Conservation (phyloP, 345 rosid species). For the Carallia pectinifolia region DNA sequence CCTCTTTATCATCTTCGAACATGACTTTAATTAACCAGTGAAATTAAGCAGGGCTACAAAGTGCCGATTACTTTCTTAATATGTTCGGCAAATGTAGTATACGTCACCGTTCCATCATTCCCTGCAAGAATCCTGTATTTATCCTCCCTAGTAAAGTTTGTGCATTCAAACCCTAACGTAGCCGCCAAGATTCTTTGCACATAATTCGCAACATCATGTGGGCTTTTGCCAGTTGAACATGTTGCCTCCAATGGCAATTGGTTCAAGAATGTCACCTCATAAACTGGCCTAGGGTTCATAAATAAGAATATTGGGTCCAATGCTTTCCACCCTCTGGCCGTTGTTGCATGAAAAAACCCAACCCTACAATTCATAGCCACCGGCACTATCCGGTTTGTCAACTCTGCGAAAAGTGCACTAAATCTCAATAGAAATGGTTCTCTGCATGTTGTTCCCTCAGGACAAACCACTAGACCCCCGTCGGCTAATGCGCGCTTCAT, state of each 20-base stretch:
- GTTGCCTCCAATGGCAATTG: conserved; percentile 79
- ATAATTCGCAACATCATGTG: conserved; percentile 85
- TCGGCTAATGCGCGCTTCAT: conserved; percentile 53
- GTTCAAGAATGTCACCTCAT: conserved; percentile 88
- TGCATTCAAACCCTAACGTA: conserved; percentile 87
- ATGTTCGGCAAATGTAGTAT: conserved; percentile 48
- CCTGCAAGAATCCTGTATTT: conserved; percentile 79
- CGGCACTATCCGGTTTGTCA: conserved; percentile 78
- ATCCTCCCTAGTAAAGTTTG: conserved; percentile 85
- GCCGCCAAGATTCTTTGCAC: conserved; percentile 86
- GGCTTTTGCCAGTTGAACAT: conserved; percentile 85
- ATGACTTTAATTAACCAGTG: conserved; percentile 12
- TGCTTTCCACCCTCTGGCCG: conserved; percentile 89
- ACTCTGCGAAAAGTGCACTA: conserved; percentile 83
- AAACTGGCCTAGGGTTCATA: conserved; percentile 91
- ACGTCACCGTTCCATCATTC: conserved; percentile 76
- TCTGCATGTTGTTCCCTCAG: conserved; percentile 92
- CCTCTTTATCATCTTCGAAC: too few species aligned
- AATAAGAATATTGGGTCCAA: conserved; percentile 86
- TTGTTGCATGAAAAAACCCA: conserved; percentile 92
- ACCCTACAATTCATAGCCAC: conserved; percentile 91
- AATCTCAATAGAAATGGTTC: conserved; percentile 84
- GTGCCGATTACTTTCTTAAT: conserved; percentile 55
- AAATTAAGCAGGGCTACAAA: conserved; percentile 47
- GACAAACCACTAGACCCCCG: conserved; percentile 82